Evolutionary conservation across 352 stramenopile genomes (phyloP).

Genomic region (Phytophthora parvispora): DNA sequence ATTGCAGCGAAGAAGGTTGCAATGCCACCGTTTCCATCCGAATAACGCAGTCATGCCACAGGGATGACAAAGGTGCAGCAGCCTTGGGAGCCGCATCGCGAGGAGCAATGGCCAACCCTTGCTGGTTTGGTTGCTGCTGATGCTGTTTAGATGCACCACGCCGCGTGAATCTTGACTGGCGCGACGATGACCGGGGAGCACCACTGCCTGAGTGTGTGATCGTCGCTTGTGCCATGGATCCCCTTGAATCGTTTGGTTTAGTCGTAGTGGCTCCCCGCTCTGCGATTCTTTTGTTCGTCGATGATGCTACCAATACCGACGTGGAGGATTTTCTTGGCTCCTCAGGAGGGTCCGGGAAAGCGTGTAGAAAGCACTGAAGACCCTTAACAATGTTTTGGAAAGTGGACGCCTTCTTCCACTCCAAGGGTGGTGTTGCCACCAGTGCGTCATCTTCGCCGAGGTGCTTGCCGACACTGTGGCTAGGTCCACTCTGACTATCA

Average conservation of each 20-base stretch:
- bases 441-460: conserved; percentile 29
- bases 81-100: conserved; percentile 12
- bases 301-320: neutral
- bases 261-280: conserved; percentile 1
- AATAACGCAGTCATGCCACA: conserved; percentile 56
- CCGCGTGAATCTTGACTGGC: conserved; percentile 20
- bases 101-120: neutral
- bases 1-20: conserved; percentile 68
- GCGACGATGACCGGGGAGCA: conserved; percentile 11
- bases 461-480: conserved; percentile 22
- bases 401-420: conserved; percentile 50
- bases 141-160: conserved; percentile 15
- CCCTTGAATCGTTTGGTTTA: conserved; percentile 10
- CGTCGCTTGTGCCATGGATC: neutral
- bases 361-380: conserved; percentile 75
- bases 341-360: conserved; percentile 56
- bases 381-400: conserved; percentile 88
- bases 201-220: conserved; percentile 2
- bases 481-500: conserved; percentile 17
- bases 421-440: conserved; percentile 17
- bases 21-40: conserved; percentile 66
- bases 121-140: conserved; percentile 13
- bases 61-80: conserved; percentile 22
- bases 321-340: conserved; percentile 1
- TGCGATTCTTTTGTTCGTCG: neutral